Percentiles rank a stretch among this genome's conserved stretches.
Evolutionary conservation across 1,284 basidiomycete species (phyloP).

Genomic region (Tranzscheliella williamsii): DNA sequence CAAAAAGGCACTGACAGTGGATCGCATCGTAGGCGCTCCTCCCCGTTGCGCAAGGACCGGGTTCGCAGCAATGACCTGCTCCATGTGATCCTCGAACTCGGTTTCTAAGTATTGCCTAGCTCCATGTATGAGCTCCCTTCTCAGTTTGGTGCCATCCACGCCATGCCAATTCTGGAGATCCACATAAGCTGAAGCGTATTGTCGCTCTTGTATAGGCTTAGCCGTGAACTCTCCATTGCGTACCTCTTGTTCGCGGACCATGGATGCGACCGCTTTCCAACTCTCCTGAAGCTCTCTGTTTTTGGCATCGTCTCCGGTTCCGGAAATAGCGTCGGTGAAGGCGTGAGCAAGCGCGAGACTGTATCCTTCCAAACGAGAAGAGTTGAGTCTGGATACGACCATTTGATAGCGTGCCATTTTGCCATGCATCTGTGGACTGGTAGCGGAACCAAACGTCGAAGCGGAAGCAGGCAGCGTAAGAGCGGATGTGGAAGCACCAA

Average conservation of each 20-base stretch:
- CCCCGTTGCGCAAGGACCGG: constrained; percentile 86
- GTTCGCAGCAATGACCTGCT: constrained; percentile 78
- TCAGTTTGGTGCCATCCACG: constrained; percentile 43
- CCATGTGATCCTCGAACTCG: constrained; percentile 77
- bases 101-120: constrained; percentile 76
- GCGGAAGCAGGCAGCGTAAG: constrained; percentile 10
- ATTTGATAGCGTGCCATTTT: constrained; percentile 56
- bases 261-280: constrained; percentile 63
- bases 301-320: constrained; percentile 36
- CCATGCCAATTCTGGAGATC: constrained; percentile 20
- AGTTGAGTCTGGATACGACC: constrained; percentile 52
- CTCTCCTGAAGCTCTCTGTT: constrained; percentile 61
- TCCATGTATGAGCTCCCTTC: constrained; percentile 70
- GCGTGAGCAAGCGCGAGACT: constrained; percentile 43
- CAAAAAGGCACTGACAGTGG: constrained; percentile 69
- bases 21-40: constrained; percentile 84
- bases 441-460: constrained; percentile 9
- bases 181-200: constrained; percentile 65
- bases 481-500: constrained; percentile 40
- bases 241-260: constrained; percentile 64
- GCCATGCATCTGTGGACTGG: constrained; percentile 45
- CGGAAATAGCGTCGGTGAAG: constrained; percentile 47
- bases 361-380: constrained; percentile 47
- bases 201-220: constrained; percentile 61
- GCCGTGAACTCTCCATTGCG: constrained; percentile 59